Percentiles rank a stretch among this genome's conserved stretches.
These are phyloP conservation scores for Penicillium macrosclerotiorum DNA, from an alignment of 495 filamentous ascomycete species.

Conservation along the genomic window DNA sequence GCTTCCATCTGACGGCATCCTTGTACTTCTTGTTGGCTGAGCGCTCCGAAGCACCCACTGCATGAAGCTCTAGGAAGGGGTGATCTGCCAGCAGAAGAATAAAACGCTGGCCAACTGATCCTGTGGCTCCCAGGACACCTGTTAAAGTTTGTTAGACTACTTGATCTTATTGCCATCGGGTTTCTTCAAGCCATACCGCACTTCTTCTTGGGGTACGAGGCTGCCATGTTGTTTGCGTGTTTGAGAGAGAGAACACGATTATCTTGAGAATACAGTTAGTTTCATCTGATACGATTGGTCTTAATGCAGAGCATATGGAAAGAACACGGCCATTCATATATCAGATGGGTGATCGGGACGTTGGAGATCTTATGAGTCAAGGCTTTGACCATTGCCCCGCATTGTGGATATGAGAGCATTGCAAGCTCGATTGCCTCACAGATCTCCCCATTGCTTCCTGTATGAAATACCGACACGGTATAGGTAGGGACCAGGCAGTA, in stretches of 20 bases:
- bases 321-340: neutral
- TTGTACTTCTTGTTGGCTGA: slow-evolving; percentile 81
- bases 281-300: neutral
- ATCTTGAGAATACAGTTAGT: slow-evolving; percentile 14
- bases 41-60: slow-evolving; percentile 74
- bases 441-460: neutral
- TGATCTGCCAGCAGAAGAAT: slow-evolving; percentile 79
- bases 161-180: neutral
- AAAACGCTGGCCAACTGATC: slow-evolving; percentile 83
- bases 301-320: neutral
- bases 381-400: slow-evolving; percentile 16
- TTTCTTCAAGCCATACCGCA: slow-evolving; percentile 35
- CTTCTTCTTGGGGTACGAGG: slow-evolving; percentile 44
- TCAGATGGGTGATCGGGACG: neutral
- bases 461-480: neutral
- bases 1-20: slow-evolving; percentile 84
- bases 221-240: slow-evolving; percentile 30
- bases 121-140: slow-evolving; percentile 52
- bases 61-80: slow-evolving; percentile 70
- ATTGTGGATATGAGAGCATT: slow-evolving; percentile 8
- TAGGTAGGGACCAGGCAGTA: slow-evolving; percentile 5
- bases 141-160: slow-evolving; percentile 15
- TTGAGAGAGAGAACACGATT: neutral
- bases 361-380: slow-evolving; percentile 20
- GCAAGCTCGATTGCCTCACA: slow-evolving; percentile 3